Conservation (phyloP, 1,139 yeast species). For the Petasospora rhodanensis region DNA sequence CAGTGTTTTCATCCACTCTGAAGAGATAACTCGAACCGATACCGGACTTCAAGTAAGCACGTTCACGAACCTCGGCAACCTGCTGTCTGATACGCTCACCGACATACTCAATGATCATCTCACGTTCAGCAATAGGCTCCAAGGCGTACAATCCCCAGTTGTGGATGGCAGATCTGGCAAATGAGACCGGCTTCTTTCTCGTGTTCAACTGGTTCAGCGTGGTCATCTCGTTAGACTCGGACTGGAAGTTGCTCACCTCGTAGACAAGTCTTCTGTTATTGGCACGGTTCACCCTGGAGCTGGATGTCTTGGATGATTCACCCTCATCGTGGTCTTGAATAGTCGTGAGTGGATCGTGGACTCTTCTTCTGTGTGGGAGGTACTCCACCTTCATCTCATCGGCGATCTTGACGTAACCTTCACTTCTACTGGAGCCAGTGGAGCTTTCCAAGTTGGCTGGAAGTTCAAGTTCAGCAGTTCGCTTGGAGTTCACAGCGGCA, state of each 20-base stretch:
- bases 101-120: slow-evolving; percentile 98
- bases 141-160: slow-evolving; percentile 97
- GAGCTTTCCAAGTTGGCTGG: slow-evolving; percentile 34
- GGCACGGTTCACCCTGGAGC: slow-evolving; percentile 82
- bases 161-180: slow-evolving; percentile 94
- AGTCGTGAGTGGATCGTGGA: slow-evolving; percentile 34
- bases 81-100: slow-evolving; percentile 95
- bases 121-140: slow-evolving; percentile 90
- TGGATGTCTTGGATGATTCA: slow-evolving; percentile 30
- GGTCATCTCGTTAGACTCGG: slow-evolving; percentile 69
- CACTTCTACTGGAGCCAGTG: slow-evolving; percentile 66
- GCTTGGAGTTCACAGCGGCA: slow-evolving; percentile 25
- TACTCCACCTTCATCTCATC: slow-evolving; percentile 72
- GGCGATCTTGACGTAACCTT: slow-evolving; percentile 70
- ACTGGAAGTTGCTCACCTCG: slow-evolving; percentile 78
- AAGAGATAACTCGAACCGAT: slow-evolving; percentile 93
- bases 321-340: slow-evolving; percentile 44
- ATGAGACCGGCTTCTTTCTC: slow-evolving; percentile 89
- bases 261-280: slow-evolving; percentile 88
- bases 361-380: slow-evolving; percentile 68
- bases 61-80: slow-evolving; percentile 90
- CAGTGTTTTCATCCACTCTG: slow-evolving; percentile 89
- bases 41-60: slow-evolving; percentile 81
- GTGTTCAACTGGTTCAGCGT: slow-evolving; percentile 76
- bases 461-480: slow-evolving; percentile 5